Evolutionary conservation across 768 basidiomycete genomes (phyloP), one percentile per base, ranked within the genome.

Genomic region (Pilatotrama ljubarskyi): DNA sequence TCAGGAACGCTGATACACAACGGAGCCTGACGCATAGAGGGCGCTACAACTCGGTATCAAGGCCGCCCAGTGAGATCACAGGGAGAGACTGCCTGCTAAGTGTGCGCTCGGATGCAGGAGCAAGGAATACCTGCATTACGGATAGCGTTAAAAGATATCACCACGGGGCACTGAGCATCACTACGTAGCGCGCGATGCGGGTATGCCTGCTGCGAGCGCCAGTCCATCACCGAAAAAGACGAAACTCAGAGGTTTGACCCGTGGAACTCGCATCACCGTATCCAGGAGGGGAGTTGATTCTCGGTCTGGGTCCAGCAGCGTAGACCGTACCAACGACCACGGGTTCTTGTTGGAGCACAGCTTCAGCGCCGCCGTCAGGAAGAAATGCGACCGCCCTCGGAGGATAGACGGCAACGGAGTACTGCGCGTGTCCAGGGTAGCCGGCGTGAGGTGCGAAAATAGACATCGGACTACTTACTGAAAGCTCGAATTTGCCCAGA

Each of bases 401-500:
- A 44, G 50, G 43, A 26, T 43, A 60, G 14, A 60, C 43, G 4
- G 43, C 58, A 22, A 57, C 54, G 22, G 50, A 46, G 35, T 64
- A 60, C 63, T 64, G 57, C 24, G 54, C 22, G 9, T 17, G 41
- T 32, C 5, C 18, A 43, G n/a, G 26, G 20, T n/a, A 18, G 18
- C 35, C 11, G 7, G 24, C 10, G 29, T 3, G 37, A 5, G 24
- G 11, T 6, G 20, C 25, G 20, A 32, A 32, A 0, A 18, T 32
- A 18, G 35, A 29, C 24, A 18, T 17, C 2, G 26, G 3, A 42
- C 20, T 25, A 53, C 65, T 49, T 22, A 69, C 68, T 51, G 59
- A 44, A 18, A 66, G 55, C 46, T 58, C 57, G 47, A 66, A 67
- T 36, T 52, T 61, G 24, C 64, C 56, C 2, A 69, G 61, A 13